phyloP scores from a whole-genome alignment of 108 stramenopile genomes.

The Fragilaria crotonensis region DNA sequence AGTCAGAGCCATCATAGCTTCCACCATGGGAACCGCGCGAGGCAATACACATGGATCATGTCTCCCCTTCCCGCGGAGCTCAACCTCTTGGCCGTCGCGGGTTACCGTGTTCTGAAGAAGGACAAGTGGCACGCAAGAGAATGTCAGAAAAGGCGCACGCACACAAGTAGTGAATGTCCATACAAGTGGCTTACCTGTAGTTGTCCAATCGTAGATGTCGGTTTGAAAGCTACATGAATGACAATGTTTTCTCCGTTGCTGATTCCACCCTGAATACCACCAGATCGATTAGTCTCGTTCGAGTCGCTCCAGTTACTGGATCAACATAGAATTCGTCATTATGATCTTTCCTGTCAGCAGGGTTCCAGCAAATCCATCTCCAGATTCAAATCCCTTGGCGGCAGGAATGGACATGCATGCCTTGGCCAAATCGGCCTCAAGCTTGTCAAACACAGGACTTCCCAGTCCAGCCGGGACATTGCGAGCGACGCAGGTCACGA shows the following conservation, averaged over 20 bases:
- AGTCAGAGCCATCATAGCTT: constrained; percentile 97
- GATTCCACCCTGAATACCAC: constrained; percentile 98
- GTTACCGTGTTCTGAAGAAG: constrained; percentile 80
- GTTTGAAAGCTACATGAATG: constrained; percentile 94
- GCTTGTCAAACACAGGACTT: constrained; percentile 97
- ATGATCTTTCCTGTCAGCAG: constrained; percentile 91
- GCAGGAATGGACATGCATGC: constrained; percentile 99
- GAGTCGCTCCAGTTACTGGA: constrained; percentile 81
- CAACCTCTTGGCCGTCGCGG: constrained; percentile 88
- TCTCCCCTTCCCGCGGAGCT: constrained; percentile 93
- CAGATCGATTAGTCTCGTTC: constrained; percentile 94
- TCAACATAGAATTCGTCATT: constrained; percentile 99
- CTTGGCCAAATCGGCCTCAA: constrained; percentile 98
- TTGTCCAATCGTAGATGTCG: constrained; percentile 93
- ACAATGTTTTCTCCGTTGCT: constrained; percentile 96
- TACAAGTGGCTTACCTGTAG: constrained; percentile 51
- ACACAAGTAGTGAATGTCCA: neutral
- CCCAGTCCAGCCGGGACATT: constrained; percentile 96
- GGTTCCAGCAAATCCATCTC: constrained; percentile 95
- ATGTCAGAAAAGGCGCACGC: neutral
- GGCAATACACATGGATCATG: constrained; percentile 99
- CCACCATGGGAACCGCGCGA: constrained; percentile 93
- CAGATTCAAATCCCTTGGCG: constrained; percentile 98
- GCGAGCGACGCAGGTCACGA: constrained; percentile 88
- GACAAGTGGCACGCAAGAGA: neutral